Evolutionary conservation across 352 stramenopile genomes (phyloP).

Genomic region (Phytophthora multivora): DNA sequence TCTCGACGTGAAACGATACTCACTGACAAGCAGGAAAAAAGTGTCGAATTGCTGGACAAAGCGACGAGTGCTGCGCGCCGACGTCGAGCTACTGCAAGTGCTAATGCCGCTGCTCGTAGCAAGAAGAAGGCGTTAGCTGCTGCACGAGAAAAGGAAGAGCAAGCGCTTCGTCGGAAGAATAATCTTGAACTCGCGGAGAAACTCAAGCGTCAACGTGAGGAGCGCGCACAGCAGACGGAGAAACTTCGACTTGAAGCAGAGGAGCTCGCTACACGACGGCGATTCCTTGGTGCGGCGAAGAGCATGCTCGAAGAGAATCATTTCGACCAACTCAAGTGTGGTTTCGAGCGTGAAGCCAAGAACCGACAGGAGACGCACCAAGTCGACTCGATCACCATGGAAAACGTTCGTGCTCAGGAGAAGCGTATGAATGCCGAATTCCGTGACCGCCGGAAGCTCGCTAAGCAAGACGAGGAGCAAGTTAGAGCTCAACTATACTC

Average conservation of each 20-base stretch:
- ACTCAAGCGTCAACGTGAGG: slow-evolving; percentile 56
- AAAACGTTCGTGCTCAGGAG: slow-evolving; percentile 47
- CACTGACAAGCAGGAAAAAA: slow-evolving; percentile 78
- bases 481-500: slow-evolving; percentile 31
- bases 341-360: slow-evolving; percentile 59
- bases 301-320: slow-evolving; percentile 83
- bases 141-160: slow-evolving; percentile 57
- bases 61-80: slow-evolving; percentile 80
- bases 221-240: slow-evolving; percentile 54
- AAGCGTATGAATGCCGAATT: slow-evolving; percentile 53
- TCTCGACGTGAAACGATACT: slow-evolving; percentile 72
- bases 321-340: slow-evolving; percentile 76
- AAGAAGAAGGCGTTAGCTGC: slow-evolving; percentile 62
- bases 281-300: slow-evolving; percentile 89
- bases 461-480: slow-evolving; percentile 24
- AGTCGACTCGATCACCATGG: slow-evolving; percentile 41
- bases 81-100: slow-evolving; percentile 64
- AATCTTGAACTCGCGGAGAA: slow-evolving; percentile 82
- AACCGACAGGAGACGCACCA: slow-evolving; percentile 60
- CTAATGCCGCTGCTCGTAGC: slow-evolving; percentile 58
- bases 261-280: slow-evolving; percentile 70
- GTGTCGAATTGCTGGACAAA: slow-evolving; percentile 70
- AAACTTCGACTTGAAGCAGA: slow-evolving; percentile 62
- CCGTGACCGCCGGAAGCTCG: slow-evolving; percentile 22
- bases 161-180: slow-evolving; percentile 60